These are phyloP conservation scores for Carex kokanica DNA, from an alignment of 176 grass and related monocot species.

Conservation along the genomic window DNA sequence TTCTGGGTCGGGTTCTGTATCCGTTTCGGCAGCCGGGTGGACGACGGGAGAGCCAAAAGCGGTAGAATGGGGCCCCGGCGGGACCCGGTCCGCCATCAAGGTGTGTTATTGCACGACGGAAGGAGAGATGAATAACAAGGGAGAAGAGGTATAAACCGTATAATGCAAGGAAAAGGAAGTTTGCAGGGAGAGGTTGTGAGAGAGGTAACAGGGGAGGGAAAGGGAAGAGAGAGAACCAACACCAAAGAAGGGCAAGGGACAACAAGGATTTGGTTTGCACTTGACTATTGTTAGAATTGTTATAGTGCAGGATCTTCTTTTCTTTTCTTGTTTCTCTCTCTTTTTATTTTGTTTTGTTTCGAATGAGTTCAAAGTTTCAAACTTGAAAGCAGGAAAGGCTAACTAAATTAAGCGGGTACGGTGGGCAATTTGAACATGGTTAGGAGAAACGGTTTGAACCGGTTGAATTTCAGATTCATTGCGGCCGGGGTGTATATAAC, in stretches of 20 bases:
- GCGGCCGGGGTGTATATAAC: background rate
- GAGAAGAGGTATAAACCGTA: background rate
- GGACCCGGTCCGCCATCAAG: slow-evolving; percentile 80
- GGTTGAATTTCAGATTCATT: background rate
- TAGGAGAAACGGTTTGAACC: background rate
- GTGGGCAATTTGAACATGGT: background rate
- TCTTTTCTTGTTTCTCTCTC: background rate
- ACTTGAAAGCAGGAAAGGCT: background rate
- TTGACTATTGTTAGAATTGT: slow-evolving; percentile 27
- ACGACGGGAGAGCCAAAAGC: slow-evolving; percentile 34
- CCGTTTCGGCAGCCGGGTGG: background rate
- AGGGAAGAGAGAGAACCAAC: background rate
- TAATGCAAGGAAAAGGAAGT: background rate
- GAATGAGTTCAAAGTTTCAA: background rate
- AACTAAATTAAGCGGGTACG: background rate
- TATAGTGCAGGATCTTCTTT: background rate
- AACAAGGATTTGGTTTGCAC: slow-evolving; percentile 9
- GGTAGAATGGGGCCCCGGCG: background rate
- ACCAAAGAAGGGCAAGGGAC: background rate
- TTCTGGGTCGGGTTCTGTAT: background rate
- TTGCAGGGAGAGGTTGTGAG: background rate
- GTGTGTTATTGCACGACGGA: background rate
- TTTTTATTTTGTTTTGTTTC: background rate
- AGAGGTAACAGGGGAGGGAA: background rate
- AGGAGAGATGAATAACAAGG: background rate